Evolutionary conservation across 2,329 filamentous ascomycete species (phyloP).

Genomic region (Neonectria magnoliae): DNA sequence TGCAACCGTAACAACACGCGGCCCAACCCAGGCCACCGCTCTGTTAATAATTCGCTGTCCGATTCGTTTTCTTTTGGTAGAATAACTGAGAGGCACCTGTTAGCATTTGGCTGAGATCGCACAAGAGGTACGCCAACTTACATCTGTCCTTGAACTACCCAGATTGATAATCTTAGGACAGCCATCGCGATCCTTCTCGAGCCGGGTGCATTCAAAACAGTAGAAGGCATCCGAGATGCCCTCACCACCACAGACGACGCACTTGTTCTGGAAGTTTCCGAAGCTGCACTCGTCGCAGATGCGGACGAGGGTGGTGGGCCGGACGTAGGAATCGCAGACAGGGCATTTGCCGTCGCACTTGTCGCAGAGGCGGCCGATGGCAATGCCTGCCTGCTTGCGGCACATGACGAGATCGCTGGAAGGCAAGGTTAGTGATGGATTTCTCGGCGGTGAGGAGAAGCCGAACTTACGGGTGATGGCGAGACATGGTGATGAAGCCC

Average conservation of each 20-base stretch:
- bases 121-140: conserved; percentile 55
- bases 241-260: conserved; percentile 97
- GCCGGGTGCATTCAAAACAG: conserved; percentile 96
- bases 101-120: conserved; percentile 9
- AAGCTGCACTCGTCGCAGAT: conserved; percentile 99
- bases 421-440: conserved; percentile 39
- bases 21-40: conserved; percentile 61
- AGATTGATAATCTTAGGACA: conserved; percentile 99
- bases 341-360: conserved; percentile 99
- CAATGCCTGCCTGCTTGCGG: conserved; percentile 97
- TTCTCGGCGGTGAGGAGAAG: neutral
- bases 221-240: conserved; percentile 99
- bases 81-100: conserved; percentile 58
- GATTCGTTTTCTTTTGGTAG: conserved; percentile 75
- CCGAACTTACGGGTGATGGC: conserved; percentile 84
- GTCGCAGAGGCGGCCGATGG: conserved; percentile 98
- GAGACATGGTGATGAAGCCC: conserved; percentile 73
- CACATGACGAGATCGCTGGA: conserved; percentile 96
- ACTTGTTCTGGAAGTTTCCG: conserved; percentile 99
- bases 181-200: conserved; percentile 97
- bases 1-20: conserved; percentile 27
- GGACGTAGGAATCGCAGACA: conserved; percentile 98
- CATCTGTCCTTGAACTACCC: conserved; percentile 93
- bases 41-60: conserved; percentile 64
- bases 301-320: conserved; percentile 93